phyloP scores from a whole-genome alignment of 306 rosid species.

The Fagus crenata region DNA sequence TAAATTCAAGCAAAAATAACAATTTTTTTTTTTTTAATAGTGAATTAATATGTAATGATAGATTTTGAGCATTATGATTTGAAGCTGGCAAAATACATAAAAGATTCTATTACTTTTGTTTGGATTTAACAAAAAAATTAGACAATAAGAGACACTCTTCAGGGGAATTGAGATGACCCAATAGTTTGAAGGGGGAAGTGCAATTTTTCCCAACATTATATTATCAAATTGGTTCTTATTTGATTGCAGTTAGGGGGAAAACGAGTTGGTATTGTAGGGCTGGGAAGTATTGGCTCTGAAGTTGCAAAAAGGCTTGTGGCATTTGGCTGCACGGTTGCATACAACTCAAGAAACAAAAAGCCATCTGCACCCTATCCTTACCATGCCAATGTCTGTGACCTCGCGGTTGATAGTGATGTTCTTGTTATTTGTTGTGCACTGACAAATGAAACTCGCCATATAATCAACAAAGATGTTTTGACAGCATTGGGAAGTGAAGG shows the following conservation, averaged over 20 bases:
- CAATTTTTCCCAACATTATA: background rate
- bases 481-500: conserved; percentile 22
- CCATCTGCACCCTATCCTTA: conserved; percentile 10
- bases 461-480: conserved; percentile 25
- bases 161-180: too few relatives aligned
- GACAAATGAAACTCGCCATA: conserved; percentile 12
- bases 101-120: too few relatives aligned
- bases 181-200: too few relatives aligned
- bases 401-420: conserved; percentile 15
- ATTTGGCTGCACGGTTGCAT: conserved; percentile 20
- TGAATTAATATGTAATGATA: too few relatives aligned
- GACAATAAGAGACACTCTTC: too few relatives aligned
- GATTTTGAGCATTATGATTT: too few relatives aligned
- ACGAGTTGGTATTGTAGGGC: conserved; percentile 29
- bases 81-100: too few relatives aligned
- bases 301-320: conserved; percentile 25
- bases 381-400: conserved; percentile 8
- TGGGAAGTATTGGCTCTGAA: conserved; percentile 24
- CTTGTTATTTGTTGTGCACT: conserved; percentile 24
- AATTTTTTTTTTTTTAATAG: too few relatives aligned
- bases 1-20: too few relatives aligned
- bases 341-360: conserved; percentile 20
- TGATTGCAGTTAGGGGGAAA: conserved; percentile 24
- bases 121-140: too few relatives aligned
- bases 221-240: background rate